Percentiles rank a stretch among this genome's conserved stretches.
These are phyloP conservation scores for Erigeron canadensis DNA, from an alignment of 129 eudicot species.

Conservation along the genomic window DNA sequence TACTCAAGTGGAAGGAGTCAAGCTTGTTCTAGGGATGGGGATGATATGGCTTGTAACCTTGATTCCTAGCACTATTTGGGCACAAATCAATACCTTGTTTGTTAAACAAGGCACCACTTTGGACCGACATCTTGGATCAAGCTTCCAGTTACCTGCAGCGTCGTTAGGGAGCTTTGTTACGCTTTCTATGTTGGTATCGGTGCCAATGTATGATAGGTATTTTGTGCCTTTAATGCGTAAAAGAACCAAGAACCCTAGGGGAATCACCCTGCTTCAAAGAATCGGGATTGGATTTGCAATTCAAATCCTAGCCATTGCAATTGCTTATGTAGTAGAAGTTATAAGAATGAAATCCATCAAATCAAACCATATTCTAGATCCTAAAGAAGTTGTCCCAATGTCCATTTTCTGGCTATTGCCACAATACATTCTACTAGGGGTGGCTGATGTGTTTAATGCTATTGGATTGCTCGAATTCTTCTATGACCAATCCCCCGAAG, in stretches of 20 bases:
- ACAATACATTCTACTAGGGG: conserved; percentile 70
- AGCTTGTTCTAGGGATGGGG: conserved; percentile 78
- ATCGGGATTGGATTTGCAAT: conserved; percentile 70
- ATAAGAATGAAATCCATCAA: conserved; percentile 49
- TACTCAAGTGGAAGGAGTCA: conserved; percentile 87
- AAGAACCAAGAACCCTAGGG: conserved; percentile 78
- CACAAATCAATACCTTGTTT: conserved; percentile 91
- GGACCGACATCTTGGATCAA: conserved; percentile 62
- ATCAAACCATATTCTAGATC: conserved; percentile 33
- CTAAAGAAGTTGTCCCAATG: conserved; percentile 62
- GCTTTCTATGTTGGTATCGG: conserved; percentile 59
- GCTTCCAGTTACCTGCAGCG: conserved; percentile 79
- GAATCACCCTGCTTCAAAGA: conserved; percentile 81
- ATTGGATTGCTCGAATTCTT: conserved; percentile 86
- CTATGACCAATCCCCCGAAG: conserved; percentile 94
- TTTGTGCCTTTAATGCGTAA: conserved; percentile 75
- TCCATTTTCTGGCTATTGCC: conserved; percentile 71
- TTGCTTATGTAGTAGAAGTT: conserved; percentile 64
- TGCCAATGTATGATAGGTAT: conserved; percentile 72
- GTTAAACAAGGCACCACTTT: conserved; percentile 96
- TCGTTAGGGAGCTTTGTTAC: conserved; percentile 82
- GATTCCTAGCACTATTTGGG: conserved; percentile 93
- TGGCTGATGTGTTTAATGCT: conserved; percentile 80
- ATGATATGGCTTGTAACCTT: conserved; percentile 80
- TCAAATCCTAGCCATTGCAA: conserved; percentile 69